These are phyloP conservation scores for Jaltomata sinuosa DNA, from an alignment of 257 asterid species.

Conservation along the genomic window DNA sequence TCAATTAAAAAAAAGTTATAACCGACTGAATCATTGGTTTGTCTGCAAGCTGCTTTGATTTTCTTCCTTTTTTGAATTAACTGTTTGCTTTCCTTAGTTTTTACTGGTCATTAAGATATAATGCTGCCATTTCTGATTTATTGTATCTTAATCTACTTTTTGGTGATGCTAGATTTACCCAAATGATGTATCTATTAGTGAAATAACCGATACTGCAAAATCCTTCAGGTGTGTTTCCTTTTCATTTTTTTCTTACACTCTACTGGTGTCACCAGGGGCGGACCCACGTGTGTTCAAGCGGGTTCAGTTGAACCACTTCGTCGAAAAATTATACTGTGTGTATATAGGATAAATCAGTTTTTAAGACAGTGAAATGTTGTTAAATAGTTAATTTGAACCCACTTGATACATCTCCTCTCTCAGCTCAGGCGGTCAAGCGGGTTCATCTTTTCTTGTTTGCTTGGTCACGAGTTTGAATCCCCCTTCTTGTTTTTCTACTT, in stretches of 20 bases:
- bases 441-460: no score
- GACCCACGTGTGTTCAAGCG: no score
- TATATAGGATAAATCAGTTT: no score
- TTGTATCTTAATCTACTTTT: not conserved
- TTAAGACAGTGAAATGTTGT: no score
- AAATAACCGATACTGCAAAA: conserved; percentile 52
- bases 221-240: conserved; percentile 43
- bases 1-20: no score
- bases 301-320: no score
- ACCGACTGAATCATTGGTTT: not conserved
- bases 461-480: no score
- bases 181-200: conserved; percentile 65
- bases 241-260: not conserved
- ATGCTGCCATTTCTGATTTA: not conserved
- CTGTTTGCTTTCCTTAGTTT: not conserved
- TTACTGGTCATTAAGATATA: not conserved
- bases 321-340: no score
- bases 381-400: no score
- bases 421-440: no score
- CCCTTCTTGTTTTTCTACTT: no score
- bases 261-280: not conserved
- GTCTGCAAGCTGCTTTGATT: not conserved
- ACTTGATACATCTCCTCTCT: no score
- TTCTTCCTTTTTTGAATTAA: not conserved
- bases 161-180: conserved; percentile 56